Conservation (phyloP, 2,329 filamentous ascomycete genomes). For the Mycosphaerella arachidis region DNA sequence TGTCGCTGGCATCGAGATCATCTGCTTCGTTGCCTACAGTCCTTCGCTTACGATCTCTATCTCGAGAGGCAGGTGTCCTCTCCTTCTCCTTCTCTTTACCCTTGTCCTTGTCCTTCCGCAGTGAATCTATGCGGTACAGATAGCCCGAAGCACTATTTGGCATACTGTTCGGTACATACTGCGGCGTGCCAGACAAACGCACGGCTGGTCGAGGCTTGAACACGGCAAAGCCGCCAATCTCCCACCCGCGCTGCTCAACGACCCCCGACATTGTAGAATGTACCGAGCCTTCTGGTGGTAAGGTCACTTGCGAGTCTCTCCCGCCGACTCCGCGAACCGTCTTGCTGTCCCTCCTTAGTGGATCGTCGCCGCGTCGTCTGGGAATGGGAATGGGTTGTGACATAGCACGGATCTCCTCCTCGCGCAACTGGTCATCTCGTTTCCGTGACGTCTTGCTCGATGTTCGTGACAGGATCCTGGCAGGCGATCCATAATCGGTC, state of each 20-base stretch:
- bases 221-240: conserved; percentile 67
- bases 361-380: conserved; percentile 43
- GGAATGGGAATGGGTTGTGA: conserved; percentile 61
- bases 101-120: conserved; percentile 8
- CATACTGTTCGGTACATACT: conserved; percentile 44
- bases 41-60: conserved; percentile 49
- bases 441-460: conserved; percentile 63
- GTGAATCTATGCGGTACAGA: conserved; percentile 21
- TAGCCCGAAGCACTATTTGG: conserved; percentile 17
- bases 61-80: conserved; percentile 29
- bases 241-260: conserved; percentile 72
- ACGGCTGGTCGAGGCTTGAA: conserved; percentile 82
- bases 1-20: conserved; percentile 74
- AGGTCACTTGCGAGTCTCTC: conserved; percentile 62
- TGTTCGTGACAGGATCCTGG: conserved; percentile 53
- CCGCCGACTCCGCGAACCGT: conserved; percentile 60
- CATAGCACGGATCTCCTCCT: conserved; percentile 86
- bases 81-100: conserved; percentile 22
- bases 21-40: conserved; percentile 70
- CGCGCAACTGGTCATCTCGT: conserved; percentile 69
- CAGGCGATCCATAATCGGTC: conserved; percentile 46
- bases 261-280: conserved; percentile 71
- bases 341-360: conserved; percentile 61
- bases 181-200: conserved; percentile 64
- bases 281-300: conserved; percentile 69